Percentiles rank a stretch among this genome's conserved stretches.
Evolutionary conservation across 2,329 filamentous ascomycete species (phyloP).

Genomic region (Epichloe sp.): DNA sequence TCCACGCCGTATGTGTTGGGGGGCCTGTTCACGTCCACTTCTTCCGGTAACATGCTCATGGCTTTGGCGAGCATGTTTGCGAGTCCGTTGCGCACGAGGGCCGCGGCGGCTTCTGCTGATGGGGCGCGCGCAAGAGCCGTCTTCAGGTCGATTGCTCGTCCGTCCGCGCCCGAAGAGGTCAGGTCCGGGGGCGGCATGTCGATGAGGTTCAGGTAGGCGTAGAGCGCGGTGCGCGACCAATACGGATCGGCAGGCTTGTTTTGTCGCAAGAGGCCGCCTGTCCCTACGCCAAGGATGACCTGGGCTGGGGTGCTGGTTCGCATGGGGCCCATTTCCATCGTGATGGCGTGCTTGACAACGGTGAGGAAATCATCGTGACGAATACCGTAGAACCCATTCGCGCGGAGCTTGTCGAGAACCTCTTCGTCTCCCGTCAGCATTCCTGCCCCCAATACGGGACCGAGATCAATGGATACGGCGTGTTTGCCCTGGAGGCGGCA

Average conservation of each 20-base stretch:
- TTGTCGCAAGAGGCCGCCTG: constrained; percentile 38
- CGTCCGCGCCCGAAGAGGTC: constrained; percentile 5
- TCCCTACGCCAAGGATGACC: constrained; percentile 39
- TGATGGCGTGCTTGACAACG: constrained; percentile 33
- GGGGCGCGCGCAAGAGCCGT: constrained; percentile 18
- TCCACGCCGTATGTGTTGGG: constrained; percentile 37
- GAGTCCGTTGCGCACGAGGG: constrained; percentile 24
- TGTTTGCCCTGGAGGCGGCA: constrained; percentile 18
- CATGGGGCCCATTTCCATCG: constrained; percentile 15
- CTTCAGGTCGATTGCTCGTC: constrained; percentile 16
- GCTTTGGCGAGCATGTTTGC: constrained; percentile 28
- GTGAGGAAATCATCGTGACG: constrained; percentile 35
- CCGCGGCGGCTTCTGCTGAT: constrained; percentile 16
- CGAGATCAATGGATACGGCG: constrained; percentile 36
- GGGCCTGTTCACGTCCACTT: constrained; percentile 30
- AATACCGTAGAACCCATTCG: constrained; percentile 41
- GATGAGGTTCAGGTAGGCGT: constrained; percentile 33
- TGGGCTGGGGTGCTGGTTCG: constrained; percentile 27
- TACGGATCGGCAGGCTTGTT: constrained; percentile 40
- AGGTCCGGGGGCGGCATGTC: constrained; percentile 27
- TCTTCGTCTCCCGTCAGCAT: constrained; percentile 38
- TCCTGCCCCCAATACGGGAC: constrained; percentile 38
- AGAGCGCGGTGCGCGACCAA: constrained; percentile 38
- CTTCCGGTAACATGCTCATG: constrained; percentile 30
- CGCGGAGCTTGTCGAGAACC: constrained; percentile 33